A percentile compares a stretch with the other conserved stretches of the same genome.
phyloP scores from a whole-genome alignment of 306 rosid genomes.

The Argentina anserina region DNA sequence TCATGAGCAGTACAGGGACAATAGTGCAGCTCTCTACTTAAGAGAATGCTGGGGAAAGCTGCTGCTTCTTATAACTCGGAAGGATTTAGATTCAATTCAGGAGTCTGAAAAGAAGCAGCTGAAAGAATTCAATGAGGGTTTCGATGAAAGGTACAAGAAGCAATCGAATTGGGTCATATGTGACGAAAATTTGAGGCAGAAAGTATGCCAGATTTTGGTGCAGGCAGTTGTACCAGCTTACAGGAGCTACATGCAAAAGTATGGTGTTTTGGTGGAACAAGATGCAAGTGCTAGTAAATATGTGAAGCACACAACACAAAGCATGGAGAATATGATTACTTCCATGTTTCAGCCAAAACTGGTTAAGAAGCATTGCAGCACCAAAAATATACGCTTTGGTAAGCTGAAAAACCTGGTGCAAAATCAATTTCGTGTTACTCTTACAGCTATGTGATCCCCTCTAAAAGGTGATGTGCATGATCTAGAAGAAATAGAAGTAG shows the following conservation, averaged over 20 bases:
- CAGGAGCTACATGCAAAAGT: conserved; percentile 42
- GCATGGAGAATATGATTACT: conserved; percentile 55
- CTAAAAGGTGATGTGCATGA: background rate
- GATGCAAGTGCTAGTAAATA: conserved; percentile 47
- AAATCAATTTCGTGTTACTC: conserved; percentile 44
- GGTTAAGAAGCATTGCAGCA: conserved; percentile 22
- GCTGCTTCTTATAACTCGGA: conserved; percentile 37
- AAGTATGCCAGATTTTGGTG: conserved; percentile 51
- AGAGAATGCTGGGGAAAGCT: conserved; percentile 75
- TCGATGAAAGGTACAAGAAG: conserved; percentile 57
- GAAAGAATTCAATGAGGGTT: conserved; percentile 50
- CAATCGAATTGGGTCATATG: conserved; percentile 61
- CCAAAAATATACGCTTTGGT: conserved; percentile 36
- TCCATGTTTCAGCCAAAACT: conserved; percentile 53
- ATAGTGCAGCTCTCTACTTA: conserved; percentile 69
- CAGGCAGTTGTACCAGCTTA: conserved; percentile 67
- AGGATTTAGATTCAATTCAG: conserved; percentile 30
- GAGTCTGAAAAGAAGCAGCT: conserved; percentile 45
- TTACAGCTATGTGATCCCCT: conserved; percentile 29
- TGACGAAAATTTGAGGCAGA: conserved; percentile 55
- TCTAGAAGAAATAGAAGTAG: background rate
- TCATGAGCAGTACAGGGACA: conserved; percentile 76
- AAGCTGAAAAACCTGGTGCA: conserved; percentile 41
- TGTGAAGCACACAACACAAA: conserved; percentile 43
- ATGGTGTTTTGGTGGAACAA: conserved; percentile 41